These are phyloP conservation scores for Warburgia ugandensis DNA, from an alignment of 164 flowering plant genomes.

Conservation along the genomic window DNA sequence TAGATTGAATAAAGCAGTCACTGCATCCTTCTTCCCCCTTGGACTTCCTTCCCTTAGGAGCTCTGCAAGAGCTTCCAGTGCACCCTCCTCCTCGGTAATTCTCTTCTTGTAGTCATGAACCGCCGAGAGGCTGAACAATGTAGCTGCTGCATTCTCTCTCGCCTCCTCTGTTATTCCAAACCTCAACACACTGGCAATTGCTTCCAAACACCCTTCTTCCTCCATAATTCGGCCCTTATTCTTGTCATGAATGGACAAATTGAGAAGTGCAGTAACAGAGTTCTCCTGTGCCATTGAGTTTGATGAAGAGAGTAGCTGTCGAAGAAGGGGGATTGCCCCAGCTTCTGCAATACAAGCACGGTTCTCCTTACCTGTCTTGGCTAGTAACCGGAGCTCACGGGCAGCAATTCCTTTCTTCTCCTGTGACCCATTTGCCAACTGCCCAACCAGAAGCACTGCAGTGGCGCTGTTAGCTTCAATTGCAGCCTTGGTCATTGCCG, in stretches of 20 bases:
- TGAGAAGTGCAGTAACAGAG: constrained; percentile 90
- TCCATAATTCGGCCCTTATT: constrained; percentile 80
- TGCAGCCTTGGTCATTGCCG: constrained; percentile 59
- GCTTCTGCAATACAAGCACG: constrained; percentile 91
- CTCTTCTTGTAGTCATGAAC: constrained; percentile 78
- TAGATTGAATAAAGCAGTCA: constrained; percentile 79
- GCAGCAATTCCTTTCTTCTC: constrained; percentile 67
- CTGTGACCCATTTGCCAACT: constrained; percentile 51
- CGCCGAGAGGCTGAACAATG: constrained; percentile 89
- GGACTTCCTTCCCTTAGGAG: constrained; percentile 55
- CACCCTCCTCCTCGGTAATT: constrained; percentile 66
- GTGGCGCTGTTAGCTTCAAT: constrained; percentile 79
- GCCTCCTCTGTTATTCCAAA: constrained; percentile 70
- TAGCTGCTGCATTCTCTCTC: constrained; percentile 95
- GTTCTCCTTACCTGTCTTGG: constrained; percentile 80
- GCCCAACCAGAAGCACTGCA: constrained; percentile 49
- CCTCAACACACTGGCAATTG: constrained; percentile 64
- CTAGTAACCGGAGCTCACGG: constrained; percentile 66
- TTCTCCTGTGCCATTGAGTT: constrained; percentile 78
- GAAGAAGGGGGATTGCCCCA: constrained; percentile 89
- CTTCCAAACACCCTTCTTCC: constrained; percentile 61
- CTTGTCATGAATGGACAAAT: constrained; percentile 76
- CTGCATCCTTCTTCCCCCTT: constrained; percentile 86
- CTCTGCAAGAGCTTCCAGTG: constrained; percentile 61
- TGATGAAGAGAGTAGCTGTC: constrained; percentile 41